Percentiles rank a stretch among this genome's conserved stretches.
phyloP scores from a whole-genome alignment of 1,139 yeast species.

The Yamadazyma friedrichii region DNA sequence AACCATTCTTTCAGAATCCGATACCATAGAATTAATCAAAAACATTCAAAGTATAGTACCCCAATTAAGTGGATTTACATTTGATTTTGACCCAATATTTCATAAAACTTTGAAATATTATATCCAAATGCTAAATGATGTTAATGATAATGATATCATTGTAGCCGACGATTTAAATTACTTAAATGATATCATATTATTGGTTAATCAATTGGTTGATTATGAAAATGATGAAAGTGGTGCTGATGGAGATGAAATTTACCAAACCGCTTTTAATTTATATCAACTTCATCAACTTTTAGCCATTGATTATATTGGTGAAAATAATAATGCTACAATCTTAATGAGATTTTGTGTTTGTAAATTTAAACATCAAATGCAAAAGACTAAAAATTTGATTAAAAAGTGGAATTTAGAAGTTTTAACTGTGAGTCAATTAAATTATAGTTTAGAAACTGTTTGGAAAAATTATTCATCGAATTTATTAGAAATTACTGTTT shows the following conservation, averaged over 20 bases:
- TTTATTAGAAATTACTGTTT: neutral
- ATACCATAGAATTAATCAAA: constrained; percentile 8
- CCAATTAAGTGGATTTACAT: constrained; percentile 29
- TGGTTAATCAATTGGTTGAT: constrained; percentile 26
- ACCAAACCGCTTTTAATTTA: constrained; percentile 22
- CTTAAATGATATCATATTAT: constrained; percentile 21
- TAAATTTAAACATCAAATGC: constrained; percentile 13
- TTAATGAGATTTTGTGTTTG: constrained; percentile 28
- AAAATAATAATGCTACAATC: constrained; percentile 16
- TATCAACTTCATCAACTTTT: constrained; percentile 22
- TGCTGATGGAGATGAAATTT: constrained; percentile 20
- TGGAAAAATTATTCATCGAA: constrained; percentile 10
- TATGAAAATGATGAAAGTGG: constrained; percentile 29
- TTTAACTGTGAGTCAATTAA: constrained; percentile 10
- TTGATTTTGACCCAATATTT: constrained; percentile 26
- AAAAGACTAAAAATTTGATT: constrained; percentile 8
- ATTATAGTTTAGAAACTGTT: constrained; percentile 8
- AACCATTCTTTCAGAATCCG: constrained; percentile 1
- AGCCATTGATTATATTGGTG: constrained; percentile 8
- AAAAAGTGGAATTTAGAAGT: constrained; percentile 20
- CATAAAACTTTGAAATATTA: constrained; percentile 23
- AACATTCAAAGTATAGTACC: constrained; percentile 22
- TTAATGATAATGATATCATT: constrained; percentile 19
- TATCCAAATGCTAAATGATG: constrained; percentile 20
- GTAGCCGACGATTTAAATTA: constrained; percentile 21